Conservation (phyloP, 352 stramenopile genomes). For the Pythium sp. region DNA sequence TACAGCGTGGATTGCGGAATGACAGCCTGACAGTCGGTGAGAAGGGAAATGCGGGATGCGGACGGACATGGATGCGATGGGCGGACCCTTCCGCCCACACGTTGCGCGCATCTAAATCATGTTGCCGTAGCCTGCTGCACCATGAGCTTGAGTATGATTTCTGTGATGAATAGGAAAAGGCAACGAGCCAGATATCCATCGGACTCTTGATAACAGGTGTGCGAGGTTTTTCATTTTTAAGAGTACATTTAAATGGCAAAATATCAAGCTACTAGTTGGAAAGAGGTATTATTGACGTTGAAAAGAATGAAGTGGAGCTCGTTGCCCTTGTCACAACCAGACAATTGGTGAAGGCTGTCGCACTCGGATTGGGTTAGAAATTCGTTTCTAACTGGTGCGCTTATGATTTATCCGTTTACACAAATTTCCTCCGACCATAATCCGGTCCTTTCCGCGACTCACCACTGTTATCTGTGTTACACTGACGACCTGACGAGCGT, state of each 20-base stretch:
- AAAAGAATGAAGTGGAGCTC: background rate
- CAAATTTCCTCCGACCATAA: background rate
- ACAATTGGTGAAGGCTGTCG: background rate
- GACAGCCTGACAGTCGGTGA: background rate
- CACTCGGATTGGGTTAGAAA: background rate
- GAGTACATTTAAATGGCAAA: background rate
- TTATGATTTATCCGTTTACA: background rate
- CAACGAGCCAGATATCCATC: conserved; percentile 4
- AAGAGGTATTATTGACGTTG: background rate
- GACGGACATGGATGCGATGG: background rate
- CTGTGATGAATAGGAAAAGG: background rate
- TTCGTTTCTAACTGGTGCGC: background rate
- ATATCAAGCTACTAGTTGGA: background rate
- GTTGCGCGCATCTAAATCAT: background rate
- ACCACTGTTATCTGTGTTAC: background rate
- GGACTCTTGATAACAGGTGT: background rate
- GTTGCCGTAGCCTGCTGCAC: background rate
- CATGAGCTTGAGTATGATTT: conserved; percentile 3
- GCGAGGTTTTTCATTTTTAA: background rate
- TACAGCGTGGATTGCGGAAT: conserved; percentile 1
- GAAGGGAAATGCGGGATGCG: background rate
- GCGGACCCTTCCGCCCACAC: background rate
- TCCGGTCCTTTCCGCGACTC: background rate
- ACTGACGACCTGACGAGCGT: background rate
- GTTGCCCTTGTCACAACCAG: background rate